Evolutionary conservation across 768 basidiomycete genomes (phyloP).

Genomic region (Mycena kentingensis): DNA sequence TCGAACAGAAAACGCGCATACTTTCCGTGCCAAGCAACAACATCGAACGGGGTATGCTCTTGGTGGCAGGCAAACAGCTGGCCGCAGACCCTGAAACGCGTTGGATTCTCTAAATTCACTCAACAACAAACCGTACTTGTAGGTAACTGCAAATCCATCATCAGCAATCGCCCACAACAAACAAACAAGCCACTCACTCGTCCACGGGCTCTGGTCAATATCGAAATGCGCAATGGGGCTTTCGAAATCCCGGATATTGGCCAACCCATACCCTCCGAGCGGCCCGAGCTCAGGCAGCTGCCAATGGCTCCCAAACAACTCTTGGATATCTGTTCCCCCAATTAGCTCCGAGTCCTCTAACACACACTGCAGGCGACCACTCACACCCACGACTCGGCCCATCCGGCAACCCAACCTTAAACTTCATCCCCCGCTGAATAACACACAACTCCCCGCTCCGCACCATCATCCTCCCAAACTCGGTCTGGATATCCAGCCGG

Average conservation of each 20-base stretch:
- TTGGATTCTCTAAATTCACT: background rate
- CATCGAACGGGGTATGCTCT: conserved; percentile 70
- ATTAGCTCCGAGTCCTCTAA: background rate
- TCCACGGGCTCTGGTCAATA: conserved; percentile 61
- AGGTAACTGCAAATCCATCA: conserved; percentile 37
- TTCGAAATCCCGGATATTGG: conserved; percentile 66
- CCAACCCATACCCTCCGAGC: conserved; percentile 66
- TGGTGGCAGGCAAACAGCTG: conserved; percentile 55
- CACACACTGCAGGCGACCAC: conserved; percentile 20
- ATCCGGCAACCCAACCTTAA: conserved; percentile 62
- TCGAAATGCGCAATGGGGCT: conserved; percentile 66
- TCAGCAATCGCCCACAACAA: background rate
- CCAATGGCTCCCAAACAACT: conserved; percentile 66
- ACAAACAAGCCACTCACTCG: conserved; percentile 39
- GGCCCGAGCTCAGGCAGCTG: conserved; percentile 66
- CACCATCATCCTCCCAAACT: conserved; percentile 68
- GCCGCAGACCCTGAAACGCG: conserved; percentile 48
- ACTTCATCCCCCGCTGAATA: conserved; percentile 67
- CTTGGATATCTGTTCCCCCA: conserved; percentile 55
- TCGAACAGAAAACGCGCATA: conserved; percentile 29
- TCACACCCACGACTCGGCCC: conserved; percentile 64
- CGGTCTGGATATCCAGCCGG: conserved; percentile 67
- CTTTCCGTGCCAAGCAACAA: conserved; percentile 74
- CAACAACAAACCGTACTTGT: conserved; percentile 42
- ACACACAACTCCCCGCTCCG: conserved; percentile 65